Evolutionary conservation across 2,329 filamentous ascomycete species (phyloP), one percentile per base, ranked within the genome.

Genomic region (Neonectria coccinea): DNA sequence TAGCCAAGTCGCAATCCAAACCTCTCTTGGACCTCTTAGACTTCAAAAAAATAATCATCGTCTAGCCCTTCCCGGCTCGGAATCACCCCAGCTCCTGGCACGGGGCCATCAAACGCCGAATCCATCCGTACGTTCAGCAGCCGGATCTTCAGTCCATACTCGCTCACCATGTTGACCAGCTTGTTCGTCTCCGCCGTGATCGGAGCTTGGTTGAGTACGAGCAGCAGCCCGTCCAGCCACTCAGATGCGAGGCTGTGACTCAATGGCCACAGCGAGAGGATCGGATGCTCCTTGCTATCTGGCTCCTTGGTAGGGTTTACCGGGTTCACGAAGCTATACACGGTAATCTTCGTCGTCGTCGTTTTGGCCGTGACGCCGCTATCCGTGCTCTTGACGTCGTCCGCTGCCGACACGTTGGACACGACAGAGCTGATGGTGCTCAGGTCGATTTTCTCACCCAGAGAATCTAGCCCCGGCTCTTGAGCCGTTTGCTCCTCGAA

Each of bases 131-230:
- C 92, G 78, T 98, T 99, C 72, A 99, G 83, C 75, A 99, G 81
- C 44, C 96, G 85, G 67, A 99, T 97, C 83, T 97, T 97, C 67
- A 98, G 82, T 5, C 96, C 94, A 76, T 97, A 98, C 71, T 97
- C 92, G 74, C 90, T 89, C 64, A 98, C 92, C 73, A 97, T 82
- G 59, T 90, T 89, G 58, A 97, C 91, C 66, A 98, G 82, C 79
- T 96, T 97, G 76, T 91, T 95, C 39, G 96, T 98, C 80, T 98
- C 95, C 3, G 94, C 89, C n/a, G 96, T 99, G 76, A 99, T 97
- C 20, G 96, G 96, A 64, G 94, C 89, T 79, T 99, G 96, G 75
- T 97, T 94, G 25, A 99, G 85, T 59, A 99, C 84, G 94, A 99
- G 97, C 61, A 98, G 85, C 68, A 99, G 82, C 1, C 96, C 96